Evolutionary conservation across 345 rosid species (phyloP), one percentile per base, ranked within the genome.

Genomic region (Trapa bicornis): DNA sequence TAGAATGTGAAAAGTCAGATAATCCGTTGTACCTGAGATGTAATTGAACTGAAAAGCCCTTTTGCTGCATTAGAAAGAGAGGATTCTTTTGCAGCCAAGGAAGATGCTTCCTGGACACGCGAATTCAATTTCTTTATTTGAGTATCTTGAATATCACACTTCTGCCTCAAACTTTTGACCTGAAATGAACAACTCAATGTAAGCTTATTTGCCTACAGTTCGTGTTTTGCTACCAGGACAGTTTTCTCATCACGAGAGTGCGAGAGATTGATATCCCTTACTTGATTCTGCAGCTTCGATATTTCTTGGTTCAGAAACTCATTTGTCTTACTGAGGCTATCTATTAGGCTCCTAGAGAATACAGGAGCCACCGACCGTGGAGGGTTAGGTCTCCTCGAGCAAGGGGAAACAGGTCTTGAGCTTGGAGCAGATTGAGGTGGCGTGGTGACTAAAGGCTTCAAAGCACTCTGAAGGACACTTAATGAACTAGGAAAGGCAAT

Each of bases 271-370:
- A n/a, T 13, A 7, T 61, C 32, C 16, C 16, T 33, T 73, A 91
- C 99, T 71, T 94, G 92, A 72, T 71, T 85, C 74, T 89, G 89
- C 75, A 89, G 8, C 81, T 83, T 94, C 41, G 82, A 41, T 77
- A 85, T 75, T 72, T 91, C 99, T 73, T 86, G 92, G 75, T 87
- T 91, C 78, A 91, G 72, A 71, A 77, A 78, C 38, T 86, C 96
- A 70, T 89, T 94, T 67, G 97, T 82, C 75, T 89, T 94, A 76
- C 81, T 91, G 47, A 94, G 87, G 80, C 88, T 89, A 72, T 87
- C 96, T 60, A 94, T 70, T 43, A 89, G 82, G 38, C 76, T 76
- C 73, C 91, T 87, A 0, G 97, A 89, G 73, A 91, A 89, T 37
- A 84, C 87, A 5, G 85, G 73, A 39, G 75, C 67, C 1, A 74